Evolutionary conservation across 345 rosid species (phyloP).

Genomic region (Odontarrhena argentea): DNA sequence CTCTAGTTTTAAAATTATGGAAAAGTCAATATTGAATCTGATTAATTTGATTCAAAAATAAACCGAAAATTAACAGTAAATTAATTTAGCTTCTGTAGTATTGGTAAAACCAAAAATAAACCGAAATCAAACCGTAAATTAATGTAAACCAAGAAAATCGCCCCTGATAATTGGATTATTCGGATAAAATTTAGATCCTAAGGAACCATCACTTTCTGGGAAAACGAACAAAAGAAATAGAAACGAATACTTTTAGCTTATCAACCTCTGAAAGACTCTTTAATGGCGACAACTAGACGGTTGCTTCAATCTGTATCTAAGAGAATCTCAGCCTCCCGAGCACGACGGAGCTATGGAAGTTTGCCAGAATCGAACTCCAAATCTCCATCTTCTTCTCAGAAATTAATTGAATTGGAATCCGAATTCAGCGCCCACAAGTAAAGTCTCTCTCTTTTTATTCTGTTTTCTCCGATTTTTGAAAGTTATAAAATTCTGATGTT

Average conservation of each 20-base stretch:
- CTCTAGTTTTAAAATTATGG: too few species aligned
- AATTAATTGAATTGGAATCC: constrained; percentile 69
- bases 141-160: too few species aligned
- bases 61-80: too few species aligned
- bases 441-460: constrained; percentile 19
- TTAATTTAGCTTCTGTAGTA: too few species aligned
- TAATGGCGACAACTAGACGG: constrained; percentile 46
- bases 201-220: constrained; percentile 13
- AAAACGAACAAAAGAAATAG: constrained; percentile 1
- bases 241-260: constrained; percentile 10
- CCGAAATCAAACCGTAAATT: too few species aligned
- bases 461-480: not conserved
- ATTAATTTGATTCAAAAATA: too few species aligned
- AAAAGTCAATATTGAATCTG: too few species aligned
- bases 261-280: constrained; percentile 12
- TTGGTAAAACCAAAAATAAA: too few species aligned
- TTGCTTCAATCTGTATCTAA: constrained; percentile 39
- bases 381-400: constrained; percentile 57
- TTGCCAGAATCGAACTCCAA: constrained; percentile 46
- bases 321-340: constrained; percentile 35
- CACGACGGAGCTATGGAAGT: constrained; percentile 51
- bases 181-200: constrained; percentile 17
- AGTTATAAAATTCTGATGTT: not conserved
- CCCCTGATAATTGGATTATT: not conserved
- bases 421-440: constrained; percentile 95